Evolutionary conservation across 2,329 filamentous ascomycete species (phyloP).

Genomic region (Ceratocystis harringtonii): DNA sequence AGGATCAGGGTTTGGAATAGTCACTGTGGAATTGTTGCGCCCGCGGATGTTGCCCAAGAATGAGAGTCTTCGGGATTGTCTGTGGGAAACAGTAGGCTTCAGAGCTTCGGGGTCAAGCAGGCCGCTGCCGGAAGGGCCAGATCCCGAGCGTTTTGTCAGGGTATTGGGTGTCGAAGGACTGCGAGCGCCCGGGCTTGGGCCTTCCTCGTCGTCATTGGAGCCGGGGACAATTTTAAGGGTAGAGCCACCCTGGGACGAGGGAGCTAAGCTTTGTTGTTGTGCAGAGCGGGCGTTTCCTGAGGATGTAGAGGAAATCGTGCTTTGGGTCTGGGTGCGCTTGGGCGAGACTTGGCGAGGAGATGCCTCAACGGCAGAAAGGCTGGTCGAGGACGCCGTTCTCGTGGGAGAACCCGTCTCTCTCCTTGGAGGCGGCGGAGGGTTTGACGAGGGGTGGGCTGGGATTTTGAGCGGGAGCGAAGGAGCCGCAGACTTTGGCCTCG

Average conservation of each 20-base stretch:
- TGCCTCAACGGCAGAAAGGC: conserved; percentile 7
- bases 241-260: conserved; percentile 2
- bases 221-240: conserved; percentile 6
- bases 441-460: conserved; percentile 3
- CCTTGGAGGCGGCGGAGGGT: conserved; percentile 1
- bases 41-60: conserved; percentile 14
- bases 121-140: not conserved
- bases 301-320: conserved; percentile 13
- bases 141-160: conserved; percentile 8
- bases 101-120: conserved; percentile 11
- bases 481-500: conserved; percentile 6
- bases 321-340: conserved; percentile 12
- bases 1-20: conserved; percentile 18
- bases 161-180: conserved; percentile 10
- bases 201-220: not conserved
- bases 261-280: not conserved
- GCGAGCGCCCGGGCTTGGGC: conserved; percentile 1
- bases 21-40: conserved; percentile 8
- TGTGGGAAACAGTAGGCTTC: conserved; percentile 5
- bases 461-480: conserved; percentile 9
- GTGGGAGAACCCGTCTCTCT: conserved; percentile 6
- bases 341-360: conserved; percentile 13
- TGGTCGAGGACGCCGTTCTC: conserved; percentile 10
- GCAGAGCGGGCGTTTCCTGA: not conserved
- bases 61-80: conserved; percentile 13